A percentile compares a stretch with the other conserved stretches of the same genome.
Conservation (phyloP, 192 early-diverging fungal genomes). For the Mortierella alpina region DNA sequence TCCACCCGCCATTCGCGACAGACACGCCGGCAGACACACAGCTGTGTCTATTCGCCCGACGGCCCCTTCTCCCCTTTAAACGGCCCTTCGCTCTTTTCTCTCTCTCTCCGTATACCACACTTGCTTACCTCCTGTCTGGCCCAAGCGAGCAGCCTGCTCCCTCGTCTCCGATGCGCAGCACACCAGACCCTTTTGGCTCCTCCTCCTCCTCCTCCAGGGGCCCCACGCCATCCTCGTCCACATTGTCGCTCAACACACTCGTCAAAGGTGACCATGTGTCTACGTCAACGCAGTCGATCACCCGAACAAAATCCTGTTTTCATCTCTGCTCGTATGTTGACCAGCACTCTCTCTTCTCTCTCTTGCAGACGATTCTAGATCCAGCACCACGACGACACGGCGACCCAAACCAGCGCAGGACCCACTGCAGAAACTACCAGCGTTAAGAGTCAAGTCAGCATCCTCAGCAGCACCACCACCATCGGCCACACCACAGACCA, state of each 20-base stretch:
- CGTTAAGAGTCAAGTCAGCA: too few species aligned
- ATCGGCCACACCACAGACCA: neutral
- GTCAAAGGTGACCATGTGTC: neutral
- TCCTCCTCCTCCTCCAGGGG: neutral
- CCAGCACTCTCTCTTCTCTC: too few species aligned
- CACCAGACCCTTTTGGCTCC: neutral
- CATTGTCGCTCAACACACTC: neutral
- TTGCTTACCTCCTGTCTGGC: neutral
- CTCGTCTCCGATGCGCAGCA: neutral
- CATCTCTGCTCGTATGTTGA: too few species aligned
- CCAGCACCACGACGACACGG: too few species aligned
- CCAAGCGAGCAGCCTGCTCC: neutral
- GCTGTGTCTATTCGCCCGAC: neutral
- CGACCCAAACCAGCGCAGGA: too few species aligned
- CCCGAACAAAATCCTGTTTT: too few species aligned
- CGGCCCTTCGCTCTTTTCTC: neutral
- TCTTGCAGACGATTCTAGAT: too few species aligned
- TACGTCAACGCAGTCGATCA: too few species aligned
- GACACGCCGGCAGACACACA: neutral
- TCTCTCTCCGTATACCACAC: neutral
- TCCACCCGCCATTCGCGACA: neutral
- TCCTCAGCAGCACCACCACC: neutral
- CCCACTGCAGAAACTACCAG: too few species aligned
- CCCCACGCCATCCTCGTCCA: neutral
- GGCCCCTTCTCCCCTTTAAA: neutral